Evolutionary conservation across 345 rosid species (phyloP).

Genomic region (Pelargonium nanum): DNA sequence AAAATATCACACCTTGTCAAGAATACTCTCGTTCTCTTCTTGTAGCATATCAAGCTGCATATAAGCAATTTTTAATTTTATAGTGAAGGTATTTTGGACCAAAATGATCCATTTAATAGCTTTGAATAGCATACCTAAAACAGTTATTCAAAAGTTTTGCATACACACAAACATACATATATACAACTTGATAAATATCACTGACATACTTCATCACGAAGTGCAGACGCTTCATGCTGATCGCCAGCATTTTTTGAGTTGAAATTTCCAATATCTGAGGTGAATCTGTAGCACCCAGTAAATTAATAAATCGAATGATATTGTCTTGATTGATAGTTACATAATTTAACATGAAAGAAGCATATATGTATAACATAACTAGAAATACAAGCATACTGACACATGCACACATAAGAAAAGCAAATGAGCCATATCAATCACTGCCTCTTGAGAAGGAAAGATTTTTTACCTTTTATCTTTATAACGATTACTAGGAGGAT

Average conservation of each 20-base stretch:
- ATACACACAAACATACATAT: not conserved
- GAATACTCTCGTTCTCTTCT: constrained; percentile 71
- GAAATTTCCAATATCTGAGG: constrained; percentile 37
- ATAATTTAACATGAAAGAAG: not conserved
- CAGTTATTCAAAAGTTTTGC: not conserved
- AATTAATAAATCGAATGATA: constrained; percentile 1
- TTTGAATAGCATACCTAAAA: constrained; percentile 1
- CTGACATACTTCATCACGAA: constrained; percentile 76
- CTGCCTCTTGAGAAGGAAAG: not conserved
- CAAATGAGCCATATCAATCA: not conserved
- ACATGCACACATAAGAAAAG: not conserved
- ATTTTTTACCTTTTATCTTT: constrained; percentile 49
- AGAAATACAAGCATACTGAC: not conserved
- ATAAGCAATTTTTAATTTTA: constrained; percentile 9
- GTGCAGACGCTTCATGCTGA: constrained; percentile 79
- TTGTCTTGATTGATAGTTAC: not conserved
- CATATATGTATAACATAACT: no score
- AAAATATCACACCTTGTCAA: constrained; percentile 44
- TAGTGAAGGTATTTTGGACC: not conserved
- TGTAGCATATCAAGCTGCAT: constrained; percentile 85
- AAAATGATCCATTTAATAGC: constrained; percentile 8
- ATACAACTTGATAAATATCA: not conserved
- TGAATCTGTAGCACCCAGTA: constrained; percentile 34
- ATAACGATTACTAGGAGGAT: constrained; percentile 46
- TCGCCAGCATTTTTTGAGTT: constrained; percentile 36